Conservation (phyloP, 495 filamentous ascomycete genomes). For the Trichoderma gamsii region DNA sequence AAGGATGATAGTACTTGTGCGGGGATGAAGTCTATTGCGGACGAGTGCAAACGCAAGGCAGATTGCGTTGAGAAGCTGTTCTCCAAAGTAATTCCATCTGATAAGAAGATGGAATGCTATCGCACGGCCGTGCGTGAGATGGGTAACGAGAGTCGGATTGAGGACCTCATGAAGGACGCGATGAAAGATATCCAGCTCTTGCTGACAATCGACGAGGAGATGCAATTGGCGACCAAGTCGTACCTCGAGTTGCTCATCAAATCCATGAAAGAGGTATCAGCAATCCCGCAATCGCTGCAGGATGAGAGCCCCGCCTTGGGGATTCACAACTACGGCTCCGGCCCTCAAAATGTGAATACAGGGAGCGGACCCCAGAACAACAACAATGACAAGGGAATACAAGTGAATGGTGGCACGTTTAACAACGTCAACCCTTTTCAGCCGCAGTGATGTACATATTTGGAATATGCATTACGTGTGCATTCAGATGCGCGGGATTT, state of each 20-base stretch:
- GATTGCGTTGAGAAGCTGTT: background rate
- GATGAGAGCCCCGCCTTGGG: background rate
- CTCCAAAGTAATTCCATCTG: background rate
- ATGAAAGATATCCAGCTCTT: background rate
- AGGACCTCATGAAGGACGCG: background rate
- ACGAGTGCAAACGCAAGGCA: background rate
- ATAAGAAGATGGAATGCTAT: background rate
- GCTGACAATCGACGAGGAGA: background rate
- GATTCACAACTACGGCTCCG: background rate
- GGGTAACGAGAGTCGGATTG: background rate
- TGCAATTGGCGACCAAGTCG: background rate
- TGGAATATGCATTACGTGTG: background rate
- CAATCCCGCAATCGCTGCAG: background rate
- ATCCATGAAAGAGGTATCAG: background rate
- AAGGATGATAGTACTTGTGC: background rate
- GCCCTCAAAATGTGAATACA: background rate
- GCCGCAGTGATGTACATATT: background rate
- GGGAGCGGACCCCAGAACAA: background rate
- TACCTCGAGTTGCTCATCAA: background rate
- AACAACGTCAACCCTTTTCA: background rate
- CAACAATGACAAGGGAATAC: background rate
- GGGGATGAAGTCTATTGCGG: background rate
- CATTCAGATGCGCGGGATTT: background rate
- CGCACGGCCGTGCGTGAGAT: background rate
- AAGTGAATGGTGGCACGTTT: background rate